Base-by-base conservation (phyloP, 2,329 filamentous ascomycete species). In the Cercospora sesami region DNA sequence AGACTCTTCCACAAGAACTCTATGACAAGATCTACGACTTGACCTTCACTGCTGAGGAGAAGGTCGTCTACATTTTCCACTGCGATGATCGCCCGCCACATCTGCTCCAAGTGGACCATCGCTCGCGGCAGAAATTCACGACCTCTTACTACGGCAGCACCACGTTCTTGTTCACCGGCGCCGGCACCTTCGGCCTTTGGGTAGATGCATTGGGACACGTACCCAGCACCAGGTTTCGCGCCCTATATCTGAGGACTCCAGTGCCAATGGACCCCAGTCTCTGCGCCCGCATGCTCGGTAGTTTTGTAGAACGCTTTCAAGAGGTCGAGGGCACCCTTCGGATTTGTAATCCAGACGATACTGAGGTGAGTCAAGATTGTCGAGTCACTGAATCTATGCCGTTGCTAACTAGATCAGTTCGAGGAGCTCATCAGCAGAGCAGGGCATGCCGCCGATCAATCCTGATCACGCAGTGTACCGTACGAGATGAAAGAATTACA, bases 1-100 rank as follows among this genome's bases (percentile, higher is more conserved):
- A 53, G 10, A 16, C 9, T 9, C 64, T 62, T 2, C 58, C 64
- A 23, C 64, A 62, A 57, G 64, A 66, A 31, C 36, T 66, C 7
- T 62, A 66, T 45, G 55, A 65, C 55, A 60, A 30, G 14, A 65
- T 65, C 55, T 51, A 42, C 16, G 7, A 45, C 7, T n/a, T 26
- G 16, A 26, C 21, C 2, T 23, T 42, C 8, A 26, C n/a, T 23
- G 48, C 63, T 16, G 16, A 45, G 31, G 33, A 5, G 39, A 51
- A 5, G 14, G 48, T 33, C 31, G 5, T 12, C 36, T 42, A 42
- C 36, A 4, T 42, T n/a, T 3, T n/a, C 16, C 36, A n/a, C 3
- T 3, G 36, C 36, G 3, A n/a, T 2, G 4, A 45, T 23, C 21
- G 3, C 1, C 14, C 21, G 1, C 62, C 63, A 21, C 14, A 60